phyloP scores from a whole-genome alignment of 768 basidiomycete genomes.

The Suillus luteus region DNA sequence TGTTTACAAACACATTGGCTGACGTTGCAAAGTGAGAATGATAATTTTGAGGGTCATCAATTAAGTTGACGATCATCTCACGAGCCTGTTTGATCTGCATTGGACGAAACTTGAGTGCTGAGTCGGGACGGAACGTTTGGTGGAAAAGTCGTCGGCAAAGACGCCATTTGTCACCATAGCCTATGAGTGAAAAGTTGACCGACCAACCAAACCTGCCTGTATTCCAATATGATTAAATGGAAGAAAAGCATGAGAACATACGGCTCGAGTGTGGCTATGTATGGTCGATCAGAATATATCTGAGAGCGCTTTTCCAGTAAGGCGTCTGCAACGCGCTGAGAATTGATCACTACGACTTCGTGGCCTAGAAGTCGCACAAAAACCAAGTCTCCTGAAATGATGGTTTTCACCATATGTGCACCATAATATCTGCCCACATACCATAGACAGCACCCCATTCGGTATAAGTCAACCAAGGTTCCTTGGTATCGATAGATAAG shows the following conservation, averaged over 20 bases:
- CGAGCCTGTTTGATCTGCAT: neutral
- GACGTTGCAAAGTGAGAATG: neutral
- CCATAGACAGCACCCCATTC: conserved; percentile 34
- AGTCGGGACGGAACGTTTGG: neutral
- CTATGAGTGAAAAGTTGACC: neutral
- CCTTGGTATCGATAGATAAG: conserved; percentile 30
- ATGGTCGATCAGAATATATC: conserved; percentile 14
- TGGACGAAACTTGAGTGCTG: neutral
- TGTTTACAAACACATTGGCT: neutral
- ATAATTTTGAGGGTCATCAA: neutral
- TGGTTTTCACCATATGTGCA: neutral
- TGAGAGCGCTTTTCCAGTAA: conserved; percentile 13
- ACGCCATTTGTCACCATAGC: conserved; percentile 28
- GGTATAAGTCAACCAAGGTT: conserved; percentile 35
- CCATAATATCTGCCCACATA: neutral
- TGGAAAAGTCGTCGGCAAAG: conserved; percentile 7
- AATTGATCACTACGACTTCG: conserved; percentile 8
- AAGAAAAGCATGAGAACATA: neutral
- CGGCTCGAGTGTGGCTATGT: conserved; percentile 5
- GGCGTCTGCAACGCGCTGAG: conserved; percentile 3
- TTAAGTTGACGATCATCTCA: neutral
- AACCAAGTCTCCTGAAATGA: conserved; percentile 8
- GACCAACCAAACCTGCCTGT: conserved; percentile 8
- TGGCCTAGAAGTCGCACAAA: conserved; percentile 6
- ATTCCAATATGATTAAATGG: neutral